A percentile compares a stretch with the other conserved stretches of the same genome.
These are phyloP conservation scores for Septoria petroselini DNA, from an alignment of 2,329 filamentous ascomycete species.

Conservation along the genomic window DNA sequence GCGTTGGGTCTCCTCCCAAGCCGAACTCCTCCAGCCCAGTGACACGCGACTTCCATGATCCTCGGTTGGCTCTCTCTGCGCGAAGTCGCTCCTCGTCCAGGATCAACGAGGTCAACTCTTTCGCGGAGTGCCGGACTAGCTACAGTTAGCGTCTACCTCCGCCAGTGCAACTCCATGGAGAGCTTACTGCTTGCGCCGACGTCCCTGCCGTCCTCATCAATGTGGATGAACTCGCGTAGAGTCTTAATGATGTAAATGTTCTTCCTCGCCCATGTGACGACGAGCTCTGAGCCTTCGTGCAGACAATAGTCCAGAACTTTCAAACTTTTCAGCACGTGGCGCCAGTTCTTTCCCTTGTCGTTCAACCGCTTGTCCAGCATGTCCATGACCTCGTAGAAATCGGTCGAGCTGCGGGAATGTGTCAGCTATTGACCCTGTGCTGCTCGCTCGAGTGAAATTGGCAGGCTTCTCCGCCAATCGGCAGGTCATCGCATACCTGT, in stretches of 20 bases:
- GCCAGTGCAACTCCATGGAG: neutral
- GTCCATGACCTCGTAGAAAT: slow-evolving; percentile 99
- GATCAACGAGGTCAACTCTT: slow-evolving; percentile 88
- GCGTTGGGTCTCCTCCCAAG: slow-evolving; percentile 40
- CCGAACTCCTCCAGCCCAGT: slow-evolving; percentile 68
- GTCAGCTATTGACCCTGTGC: slow-evolving; percentile 4
- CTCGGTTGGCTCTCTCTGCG: slow-evolving; percentile 84
- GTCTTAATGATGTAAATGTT: slow-evolving; percentile 99
- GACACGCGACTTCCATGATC: slow-evolving; percentile 94
- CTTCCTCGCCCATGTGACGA: slow-evolving; percentile 96
- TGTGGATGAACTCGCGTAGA: slow-evolving; percentile 90
- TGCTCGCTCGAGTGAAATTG: no score
- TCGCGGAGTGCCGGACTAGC: slow-evolving; percentile 90
- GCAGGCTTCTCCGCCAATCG: no score
- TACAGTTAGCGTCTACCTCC: slow-evolving; percentile 33
- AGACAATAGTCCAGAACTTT: slow-evolving; percentile 98
- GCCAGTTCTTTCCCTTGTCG: slow-evolving; percentile 99
- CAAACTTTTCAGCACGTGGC: slow-evolving; percentile 93
- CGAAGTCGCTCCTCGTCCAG: slow-evolving; percentile 90
- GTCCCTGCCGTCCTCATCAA: slow-evolving; percentile 91
- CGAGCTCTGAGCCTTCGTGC: slow-evolving; percentile 92
- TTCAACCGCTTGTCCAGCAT: slow-evolving; percentile 99
- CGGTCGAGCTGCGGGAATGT: slow-evolving; percentile 65
- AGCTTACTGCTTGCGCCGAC: slow-evolving; percentile 90
- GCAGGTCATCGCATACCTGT: slow-evolving; percentile 65